Evolutionary conservation across 2,329 filamentous ascomycete species (phyloP).

Genomic region (Cercospora sp.): DNA sequence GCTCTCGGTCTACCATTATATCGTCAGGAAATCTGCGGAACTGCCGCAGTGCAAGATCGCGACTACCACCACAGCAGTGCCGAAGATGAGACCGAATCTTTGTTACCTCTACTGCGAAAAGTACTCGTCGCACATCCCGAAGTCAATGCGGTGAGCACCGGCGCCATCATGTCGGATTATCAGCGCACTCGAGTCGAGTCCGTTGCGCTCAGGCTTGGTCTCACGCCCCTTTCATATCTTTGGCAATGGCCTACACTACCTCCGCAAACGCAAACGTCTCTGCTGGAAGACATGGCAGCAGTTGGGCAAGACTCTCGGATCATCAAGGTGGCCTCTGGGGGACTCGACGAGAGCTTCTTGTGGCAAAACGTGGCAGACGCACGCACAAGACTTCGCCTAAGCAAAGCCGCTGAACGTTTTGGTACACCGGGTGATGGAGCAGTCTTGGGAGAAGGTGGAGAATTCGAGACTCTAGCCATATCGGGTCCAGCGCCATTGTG

Average conservation of each 20-base stretch:
- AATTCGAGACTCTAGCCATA: conserved; percentile 90
- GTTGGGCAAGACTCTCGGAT: conserved; percentile 83
- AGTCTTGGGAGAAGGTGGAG: conserved; percentile 86
- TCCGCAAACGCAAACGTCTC: conserved; percentile 47
- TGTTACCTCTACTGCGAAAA: conserved; percentile 70
- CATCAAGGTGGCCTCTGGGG: conserved; percentile 91
- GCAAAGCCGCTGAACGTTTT: conserved; percentile 64
- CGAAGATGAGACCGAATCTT: conserved; percentile 82
- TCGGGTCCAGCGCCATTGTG: conserved; percentile 75
- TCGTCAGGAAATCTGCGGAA: conserved; percentile 72
- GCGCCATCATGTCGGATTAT: conserved; percentile 92
- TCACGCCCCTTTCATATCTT: conserved; percentile 79
- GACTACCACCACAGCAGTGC: conserved; percentile 59
- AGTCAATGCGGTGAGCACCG: conserved; percentile 83
- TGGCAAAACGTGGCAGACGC: conserved; percentile 74
- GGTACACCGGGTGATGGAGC: conserved; percentile 65
- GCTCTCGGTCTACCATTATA: conserved; percentile 83
- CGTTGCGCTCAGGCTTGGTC: conserved; percentile 77
- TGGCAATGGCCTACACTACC: conserved; percentile 87
- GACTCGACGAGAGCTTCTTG: conserved; percentile 75
- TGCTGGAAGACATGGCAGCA: conserved; percentile 78
- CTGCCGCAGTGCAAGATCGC: conserved; percentile 66
- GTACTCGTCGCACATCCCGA: conserved; percentile 71
- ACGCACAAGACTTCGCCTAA: conserved; percentile 49
- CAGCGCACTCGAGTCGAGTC: conserved; percentile 95